Percentiles rank a stretch among this genome's conserved stretches.
Evolutionary conservation across 257 asterid species (phyloP).

Genomic region (Thymus mandschuricus): DNA sequence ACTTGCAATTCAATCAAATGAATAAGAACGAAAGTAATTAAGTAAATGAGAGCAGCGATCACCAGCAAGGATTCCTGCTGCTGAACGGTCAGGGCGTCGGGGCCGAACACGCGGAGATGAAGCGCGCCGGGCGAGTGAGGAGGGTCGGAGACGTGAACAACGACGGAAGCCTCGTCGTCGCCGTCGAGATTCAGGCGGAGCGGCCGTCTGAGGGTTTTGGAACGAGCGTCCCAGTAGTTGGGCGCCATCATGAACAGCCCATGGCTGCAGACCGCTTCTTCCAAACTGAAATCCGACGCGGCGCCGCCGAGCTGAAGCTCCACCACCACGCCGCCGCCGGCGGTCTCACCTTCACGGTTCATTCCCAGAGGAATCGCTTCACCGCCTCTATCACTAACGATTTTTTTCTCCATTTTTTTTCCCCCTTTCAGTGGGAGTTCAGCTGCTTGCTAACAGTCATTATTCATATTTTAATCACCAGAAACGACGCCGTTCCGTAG

Average conservation of each 20-base stretch:
- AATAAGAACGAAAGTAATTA: neutral
- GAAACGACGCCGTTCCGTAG: too few relatives aligned
- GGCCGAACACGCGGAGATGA: slow-evolving; percentile 47
- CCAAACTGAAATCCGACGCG: slow-evolving; percentile 50
- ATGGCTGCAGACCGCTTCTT: slow-evolving; percentile 83
- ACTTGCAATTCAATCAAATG: neutral
- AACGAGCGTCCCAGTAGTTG: slow-evolving; percentile 72
- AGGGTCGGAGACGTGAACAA: slow-evolving; percentile 62
- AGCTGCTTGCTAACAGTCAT: too few relatives aligned
- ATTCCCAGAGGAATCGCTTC: slow-evolving; percentile 11
- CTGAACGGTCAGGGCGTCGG: slow-evolving; percentile 42
- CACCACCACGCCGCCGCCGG: slow-evolving; percentile 48
- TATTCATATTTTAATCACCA: too few relatives aligned
- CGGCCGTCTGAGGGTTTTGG: slow-evolving; percentile 43
- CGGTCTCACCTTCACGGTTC: slow-evolving; percentile 33
- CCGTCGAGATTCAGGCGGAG: slow-evolving; percentile 46
- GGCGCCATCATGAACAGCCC: slow-evolving; percentile 54
- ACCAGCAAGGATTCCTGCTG: slow-evolving; percentile 66
- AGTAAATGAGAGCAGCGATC: neutral
- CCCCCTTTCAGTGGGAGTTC: too few relatives aligned
- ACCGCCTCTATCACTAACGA: too few relatives aligned
- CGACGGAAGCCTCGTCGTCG: slow-evolving; percentile 44
- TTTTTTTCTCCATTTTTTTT: neutral
- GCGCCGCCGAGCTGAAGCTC: slow-evolving; percentile 61
- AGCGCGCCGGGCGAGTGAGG: slow-evolving; percentile 49